Percentiles rank a stretch among this genome's conserved stretches.
Evolutionary conservation across 768 basidiomycete genomes (phyloP).

Genomic region (Chalciporus chontae): DNA sequence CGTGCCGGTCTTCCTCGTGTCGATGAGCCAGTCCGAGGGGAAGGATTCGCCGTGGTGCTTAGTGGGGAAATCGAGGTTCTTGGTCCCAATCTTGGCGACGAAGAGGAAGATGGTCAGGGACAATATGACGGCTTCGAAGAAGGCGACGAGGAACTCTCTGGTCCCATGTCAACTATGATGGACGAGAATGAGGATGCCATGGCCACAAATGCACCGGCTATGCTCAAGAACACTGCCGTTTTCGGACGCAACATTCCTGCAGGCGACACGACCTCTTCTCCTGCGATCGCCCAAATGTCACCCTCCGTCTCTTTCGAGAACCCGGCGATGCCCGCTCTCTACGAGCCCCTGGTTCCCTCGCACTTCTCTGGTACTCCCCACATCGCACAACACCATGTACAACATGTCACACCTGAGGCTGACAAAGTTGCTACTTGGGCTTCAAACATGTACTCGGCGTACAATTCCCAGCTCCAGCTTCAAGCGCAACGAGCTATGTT

Average conservation of each 20-base stretch:
- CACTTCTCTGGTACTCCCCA: conserved; percentile 26
- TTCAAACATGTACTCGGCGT: conserved; percentile 28
- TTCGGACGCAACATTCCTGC: conserved; percentile 28
- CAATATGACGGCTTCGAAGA: conserved; percentile 38
- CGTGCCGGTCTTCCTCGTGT: conserved; percentile 66
- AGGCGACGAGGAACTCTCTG: conserved; percentile 38
- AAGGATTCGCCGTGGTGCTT: conserved; percentile 69
- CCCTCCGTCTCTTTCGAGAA: conserved; percentile 48
- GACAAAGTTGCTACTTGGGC: conserved; percentile 32
- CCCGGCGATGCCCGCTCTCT: conserved; percentile 45
- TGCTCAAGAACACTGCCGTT: conserved; percentile 33
- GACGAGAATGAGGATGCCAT: conserved; percentile 33
- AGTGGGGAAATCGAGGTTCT: conserved; percentile 69
- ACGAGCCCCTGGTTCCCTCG: conserved; percentile 36
- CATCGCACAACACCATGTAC: conserved; percentile 19
- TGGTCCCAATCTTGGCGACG: conserved; percentile 49
- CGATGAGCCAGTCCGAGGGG: conserved; percentile 70
- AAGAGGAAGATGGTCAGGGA: conserved; percentile 46
- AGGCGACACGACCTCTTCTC: conserved; percentile 31
- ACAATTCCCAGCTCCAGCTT: conserved; percentile 23
- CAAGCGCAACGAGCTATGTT: conserved; percentile 37
- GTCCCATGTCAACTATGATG: conserved; percentile 22
- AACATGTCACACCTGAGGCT: conserved; percentile 14
- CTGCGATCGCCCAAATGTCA: conserved; percentile 44
- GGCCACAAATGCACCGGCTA: conserved; percentile 22